Base-by-base conservation (phyloP, 106 monocot species). In the Acorus calamus region DNA sequence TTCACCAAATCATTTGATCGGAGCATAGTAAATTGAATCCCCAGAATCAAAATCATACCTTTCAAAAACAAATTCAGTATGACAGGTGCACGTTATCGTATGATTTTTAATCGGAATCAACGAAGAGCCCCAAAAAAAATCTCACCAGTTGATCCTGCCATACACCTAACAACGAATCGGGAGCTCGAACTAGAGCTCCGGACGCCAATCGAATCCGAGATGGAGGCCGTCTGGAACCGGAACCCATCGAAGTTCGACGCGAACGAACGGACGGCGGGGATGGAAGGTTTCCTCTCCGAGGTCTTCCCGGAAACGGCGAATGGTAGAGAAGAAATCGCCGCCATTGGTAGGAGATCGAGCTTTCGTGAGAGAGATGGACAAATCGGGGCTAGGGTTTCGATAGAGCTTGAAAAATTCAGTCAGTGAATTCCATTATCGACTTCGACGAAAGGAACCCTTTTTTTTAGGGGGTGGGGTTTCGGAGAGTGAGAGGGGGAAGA, bases 291-390 rank as follows among this genome's bases (percentile, higher is more conserved):
- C 57, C 65, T 7, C 28, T 67, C 47, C 4, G 76, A 46, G 57
- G 59, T 60, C 4, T 70, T 67, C 10, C 58, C 63, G 54, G 57
- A 51, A 45, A 71, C 62, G n/a, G 74, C 67, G 57, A 83, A 71
- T 14, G 78, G 60, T 0, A 83, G 6, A 45, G 82, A 78, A 0
- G 82, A 66, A 11, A 83, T 68, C 42, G 78, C 70, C 59, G 82
- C 82, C 82, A 78, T 69, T 55, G 4, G 5, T 28, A 28, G 28
- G 28, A 28, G 28, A 28, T 28, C 28, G 1, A 28, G 28, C 28
- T 28, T 28, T 28, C 28, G 28, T 28, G 28, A 28, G 28, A 28
- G 28, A 13, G 0, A 11, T 3, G n/a, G 28, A 7, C 9, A 61
- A 0, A n/a, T 0, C 5, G 2, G 9, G 52, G 5, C 69, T 12